Conservation (phyloP, 1,284 basidiomycete species). For the Apiotrichum akiyoshidainum region DNA sequence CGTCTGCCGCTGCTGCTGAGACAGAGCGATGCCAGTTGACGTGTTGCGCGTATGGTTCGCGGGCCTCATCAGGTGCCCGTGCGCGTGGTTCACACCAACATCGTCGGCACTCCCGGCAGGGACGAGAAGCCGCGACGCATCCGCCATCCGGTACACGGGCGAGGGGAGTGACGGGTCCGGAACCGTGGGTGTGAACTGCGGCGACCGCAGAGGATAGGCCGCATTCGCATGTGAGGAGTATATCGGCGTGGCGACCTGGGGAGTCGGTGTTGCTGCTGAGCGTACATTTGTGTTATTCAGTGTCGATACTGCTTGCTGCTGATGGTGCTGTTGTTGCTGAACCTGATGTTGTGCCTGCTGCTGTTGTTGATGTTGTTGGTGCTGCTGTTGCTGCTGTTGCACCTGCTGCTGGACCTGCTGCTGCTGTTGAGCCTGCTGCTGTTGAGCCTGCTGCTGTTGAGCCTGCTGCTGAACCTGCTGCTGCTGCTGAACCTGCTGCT, state of each 20-base stretch:
- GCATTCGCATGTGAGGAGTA: neutral
- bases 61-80: neutral
- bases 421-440: conserved; percentile 6
- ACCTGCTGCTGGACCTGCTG: conserved; percentile 1
- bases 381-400: conserved; percentile 6
- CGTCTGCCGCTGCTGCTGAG: neutral
- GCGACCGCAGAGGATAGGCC: conserved; percentile 4
- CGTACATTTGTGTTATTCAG: neutral
- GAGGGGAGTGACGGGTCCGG: conserved; percentile 17
- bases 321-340: conserved; percentile 10
- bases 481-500: conserved; percentile 8
- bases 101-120: neutral
- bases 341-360: conserved; percentile 17
- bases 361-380: conserved; percentile 17
- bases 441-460: conserved; percentile 4
- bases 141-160: conserved; percentile 11
- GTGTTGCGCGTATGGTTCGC: neutral
- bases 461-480: conserved; percentile 16
- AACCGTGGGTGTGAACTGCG: conserved; percentile 12
- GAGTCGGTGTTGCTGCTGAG: neutral
- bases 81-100: neutral
- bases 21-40: neutral
- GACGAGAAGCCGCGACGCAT: conserved; percentile 4
- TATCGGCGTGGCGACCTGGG: neutral
- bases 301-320: conserved; percentile 5